These are phyloP conservation scores for Scutellaria baicalensis DNA, from an alignment of 257 asterid genomes.

Conservation along the genomic window DNA sequence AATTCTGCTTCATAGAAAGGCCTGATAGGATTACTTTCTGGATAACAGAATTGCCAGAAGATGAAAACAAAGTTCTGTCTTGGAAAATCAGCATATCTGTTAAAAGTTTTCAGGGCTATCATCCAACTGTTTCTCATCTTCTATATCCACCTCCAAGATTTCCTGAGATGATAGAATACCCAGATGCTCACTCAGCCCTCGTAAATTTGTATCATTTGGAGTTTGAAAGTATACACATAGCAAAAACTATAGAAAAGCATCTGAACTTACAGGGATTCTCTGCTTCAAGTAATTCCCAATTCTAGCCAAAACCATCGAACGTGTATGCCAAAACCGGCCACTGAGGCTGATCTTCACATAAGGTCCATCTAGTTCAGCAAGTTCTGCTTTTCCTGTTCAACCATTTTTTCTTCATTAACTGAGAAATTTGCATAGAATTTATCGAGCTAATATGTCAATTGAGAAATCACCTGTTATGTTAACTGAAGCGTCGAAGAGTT, in stretches of 20 bases:
- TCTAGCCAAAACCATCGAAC: conserved; percentile 66
- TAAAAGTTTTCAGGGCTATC: conserved; percentile 88
- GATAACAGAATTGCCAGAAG: neutral
- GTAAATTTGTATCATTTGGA: neutral
- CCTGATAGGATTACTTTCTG: neutral
- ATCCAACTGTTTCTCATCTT: conserved; percentile 92
- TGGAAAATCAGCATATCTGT: neutral
- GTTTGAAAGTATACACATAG: too few species aligned
- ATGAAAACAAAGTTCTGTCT: neutral
- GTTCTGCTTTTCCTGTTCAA: conserved; percentile 67
- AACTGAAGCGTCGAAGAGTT: conserved; percentile 72
- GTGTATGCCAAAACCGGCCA: conserved; percentile 85
- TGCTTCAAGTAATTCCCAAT: conserved; percentile 92
- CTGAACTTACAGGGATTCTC: conserved; percentile 66
- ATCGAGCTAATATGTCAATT: neutral
- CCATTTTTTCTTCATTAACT: neutral
- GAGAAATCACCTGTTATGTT: conserved; percentile 69
- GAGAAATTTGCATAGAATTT: neutral
- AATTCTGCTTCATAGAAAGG: neutral
- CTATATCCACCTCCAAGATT: conserved; percentile 90
- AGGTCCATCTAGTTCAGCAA: conserved; percentile 89
- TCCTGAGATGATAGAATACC: conserved; percentile 35
- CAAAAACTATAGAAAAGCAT: neutral
- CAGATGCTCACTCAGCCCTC: too few species aligned
- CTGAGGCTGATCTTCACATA: conserved; percentile 76